phyloP scores from a whole-genome alignment of 768 basidiomycete species.

The Xerocomellus intermedius region DNA sequence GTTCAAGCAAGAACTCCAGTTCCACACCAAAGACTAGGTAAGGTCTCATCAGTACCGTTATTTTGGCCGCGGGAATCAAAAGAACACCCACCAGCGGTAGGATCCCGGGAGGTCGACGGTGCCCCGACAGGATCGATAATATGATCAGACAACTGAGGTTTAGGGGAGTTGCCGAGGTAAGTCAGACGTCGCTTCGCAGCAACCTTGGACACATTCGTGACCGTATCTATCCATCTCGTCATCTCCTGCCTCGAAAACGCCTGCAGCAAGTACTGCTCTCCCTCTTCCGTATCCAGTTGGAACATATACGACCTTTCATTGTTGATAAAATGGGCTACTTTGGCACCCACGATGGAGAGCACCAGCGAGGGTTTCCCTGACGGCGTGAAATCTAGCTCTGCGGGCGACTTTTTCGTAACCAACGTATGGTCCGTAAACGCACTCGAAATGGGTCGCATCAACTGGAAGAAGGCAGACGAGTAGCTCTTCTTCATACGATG shows the following conservation, averaged over 20 bases:
- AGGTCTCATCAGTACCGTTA: slow-evolving; percentile 3
- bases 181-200: slow-evolving; percentile 79
- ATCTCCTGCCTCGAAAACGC: slow-evolving; percentile 69
- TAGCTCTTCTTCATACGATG: slow-evolving; percentile 89
- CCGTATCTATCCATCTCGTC: slow-evolving; percentile 74
- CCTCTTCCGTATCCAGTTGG: slow-evolving; percentile 83
- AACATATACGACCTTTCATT: slow-evolving; percentile 82
- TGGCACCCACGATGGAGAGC: slow-evolving; percentile 70
- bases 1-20: slow-evolving; percentile 61
- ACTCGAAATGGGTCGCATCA: slow-evolving; percentile 88
- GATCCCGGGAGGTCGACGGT: slow-evolving; percentile 58
- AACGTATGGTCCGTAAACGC: slow-evolving; percentile 70
- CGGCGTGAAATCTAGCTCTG: slow-evolving; percentile 73
- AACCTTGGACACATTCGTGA: slow-evolving; percentile 66
- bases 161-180: slow-evolving; percentile 74
- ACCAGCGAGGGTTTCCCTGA: slow-evolving; percentile 74
- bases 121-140: slow-evolving; percentile 56
- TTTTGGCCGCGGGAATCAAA: not conserved
- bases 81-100: slow-evolving; percentile 60
- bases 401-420: slow-evolving; percentile 54
- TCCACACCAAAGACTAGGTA: slow-evolving; percentile 72
- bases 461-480: slow-evolving; percentile 74
- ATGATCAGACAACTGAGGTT: slow-evolving; percentile 72
- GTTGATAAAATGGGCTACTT: slow-evolving; percentile 69
- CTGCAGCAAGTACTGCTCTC: slow-evolving; percentile 79